A percentile compares a stretch with the other conserved stretches of the same genome.
phyloP scores from a whole-genome alignment of 768 basidiomycete genomes.

The Amanita fuliginea region DNA sequence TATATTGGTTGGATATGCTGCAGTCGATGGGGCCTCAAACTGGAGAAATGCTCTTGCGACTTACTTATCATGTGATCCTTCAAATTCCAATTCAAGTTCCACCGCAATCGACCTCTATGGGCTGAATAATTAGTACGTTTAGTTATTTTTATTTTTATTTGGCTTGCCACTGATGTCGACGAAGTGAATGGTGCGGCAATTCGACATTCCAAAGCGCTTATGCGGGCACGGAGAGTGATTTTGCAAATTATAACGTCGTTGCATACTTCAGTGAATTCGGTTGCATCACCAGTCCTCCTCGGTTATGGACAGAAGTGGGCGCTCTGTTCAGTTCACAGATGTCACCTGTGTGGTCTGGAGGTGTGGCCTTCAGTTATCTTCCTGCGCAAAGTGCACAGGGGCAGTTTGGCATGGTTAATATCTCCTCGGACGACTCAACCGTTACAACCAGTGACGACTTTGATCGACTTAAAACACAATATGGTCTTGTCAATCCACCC shows the following conservation, averaged over 20 bases:
- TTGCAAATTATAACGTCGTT: conserved; percentile 57
- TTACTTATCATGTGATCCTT: conserved; percentile 70
- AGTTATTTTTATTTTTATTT: neutral
- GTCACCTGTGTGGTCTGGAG: conserved; percentile 79
- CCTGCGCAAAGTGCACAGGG: conserved; percentile 63
- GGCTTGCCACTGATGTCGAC: conserved; percentile 4
- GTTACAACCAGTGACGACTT: conserved; percentile 67
- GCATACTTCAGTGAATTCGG: conserved; percentile 92
- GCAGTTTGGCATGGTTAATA: conserved; percentile 77
- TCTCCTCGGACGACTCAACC: conserved; percentile 52
- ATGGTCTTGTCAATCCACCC: conserved; percentile 41
- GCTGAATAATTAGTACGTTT: conserved; percentile 72
- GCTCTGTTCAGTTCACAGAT: conserved; percentile 66
- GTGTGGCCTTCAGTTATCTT: conserved; percentile 86
- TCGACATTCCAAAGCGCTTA: conserved; percentile 49
- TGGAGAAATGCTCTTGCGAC: conserved; percentile 63
- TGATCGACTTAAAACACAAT: conserved; percentile 49
- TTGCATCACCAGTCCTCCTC: conserved; percentile 48
- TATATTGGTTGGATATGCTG: conserved; percentile 74
- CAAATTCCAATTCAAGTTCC: conserved; percentile 36
- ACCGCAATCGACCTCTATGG: conserved; percentile 79
- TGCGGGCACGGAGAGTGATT: conserved; percentile 40
- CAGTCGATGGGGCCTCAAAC: conserved; percentile 59
- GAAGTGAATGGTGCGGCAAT: conserved; percentile 76
- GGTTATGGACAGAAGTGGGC: conserved; percentile 71